Evolutionary conservation across 2,329 filamentous ascomycete species (phyloP).

Genomic region (Ophiosphaerella narmari): DNA sequence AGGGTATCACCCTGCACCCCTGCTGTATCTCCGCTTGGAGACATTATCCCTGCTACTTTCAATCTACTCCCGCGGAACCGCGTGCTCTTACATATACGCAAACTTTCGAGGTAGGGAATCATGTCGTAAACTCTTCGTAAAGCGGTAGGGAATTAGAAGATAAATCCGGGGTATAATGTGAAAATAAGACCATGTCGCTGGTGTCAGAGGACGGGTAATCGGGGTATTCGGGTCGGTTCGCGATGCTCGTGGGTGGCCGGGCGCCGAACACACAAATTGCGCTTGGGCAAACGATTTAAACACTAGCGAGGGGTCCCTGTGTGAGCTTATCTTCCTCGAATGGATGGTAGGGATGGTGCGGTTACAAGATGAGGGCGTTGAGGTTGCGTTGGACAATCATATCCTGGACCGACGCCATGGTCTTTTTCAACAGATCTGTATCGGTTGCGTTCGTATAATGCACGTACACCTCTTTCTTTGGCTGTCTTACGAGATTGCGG

Average conservation of each 20-base stretch:
- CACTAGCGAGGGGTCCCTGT: not conserved
- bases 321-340: constrained; percentile 2
- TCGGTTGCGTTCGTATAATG: constrained; percentile 60
- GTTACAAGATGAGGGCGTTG: constrained; percentile 53
- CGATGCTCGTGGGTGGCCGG: not conserved
- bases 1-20: not conserved
- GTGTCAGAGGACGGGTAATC: not conserved
- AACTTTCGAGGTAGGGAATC: constrained; percentile 2
- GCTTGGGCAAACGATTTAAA: not conserved
- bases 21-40: constrained; percentile 10
- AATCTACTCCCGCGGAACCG: constrained; percentile 11
- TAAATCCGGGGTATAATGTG: constrained; percentile 37
- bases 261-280: not conserved
- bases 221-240: not conserved
- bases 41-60: constrained; percentile 5
- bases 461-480: constrained; percentile 57
- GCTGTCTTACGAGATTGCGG: constrained; percentile 55
- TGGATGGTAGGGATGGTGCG: not conserved
- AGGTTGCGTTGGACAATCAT: constrained; percentile 60
- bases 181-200: constrained; percentile 10
- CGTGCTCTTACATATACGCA: constrained; percentile 8
- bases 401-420: constrained; percentile 58
- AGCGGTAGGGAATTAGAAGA: constrained; percentile 21
- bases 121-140: constrained; percentile 29
- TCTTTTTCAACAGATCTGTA: constrained; percentile 61